Percentiles rank a stretch among this genome's conserved stretches.
These are phyloP conservation scores for Ogataea pini DNA, from an alignment of 805 yeast genomes.

Conservation along the genomic window DNA sequence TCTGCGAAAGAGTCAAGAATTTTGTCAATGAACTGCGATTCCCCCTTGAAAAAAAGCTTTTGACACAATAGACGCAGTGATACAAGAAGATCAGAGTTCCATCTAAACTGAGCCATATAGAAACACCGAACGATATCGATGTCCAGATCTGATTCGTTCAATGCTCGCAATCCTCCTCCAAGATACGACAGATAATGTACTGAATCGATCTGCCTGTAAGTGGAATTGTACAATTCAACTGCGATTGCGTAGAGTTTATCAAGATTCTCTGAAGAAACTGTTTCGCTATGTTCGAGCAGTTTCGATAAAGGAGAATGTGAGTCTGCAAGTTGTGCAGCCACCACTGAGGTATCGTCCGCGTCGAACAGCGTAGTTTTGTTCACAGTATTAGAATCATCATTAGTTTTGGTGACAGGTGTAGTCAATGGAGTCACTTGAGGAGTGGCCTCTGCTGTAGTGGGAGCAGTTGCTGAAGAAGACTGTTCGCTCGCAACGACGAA, in stretches of 20 bases:
- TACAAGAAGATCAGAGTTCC: conserved; percentile 51
- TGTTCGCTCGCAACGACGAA: neutral
- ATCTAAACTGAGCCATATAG: conserved; percentile 48
- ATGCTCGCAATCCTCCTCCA: conserved; percentile 27
- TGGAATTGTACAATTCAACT: conserved; percentile 33
- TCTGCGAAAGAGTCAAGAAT: conserved; percentile 67
- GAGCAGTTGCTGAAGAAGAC: neutral
- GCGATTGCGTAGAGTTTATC: conserved; percentile 29
- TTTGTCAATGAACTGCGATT: conserved; percentile 78
- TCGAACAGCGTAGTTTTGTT: neutral
- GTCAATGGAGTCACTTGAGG: neutral
- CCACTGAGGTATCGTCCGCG: neutral
- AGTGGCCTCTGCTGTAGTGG: neutral
- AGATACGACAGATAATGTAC: conserved; percentile 29
- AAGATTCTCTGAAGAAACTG: conserved; percentile 10
- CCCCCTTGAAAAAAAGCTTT: conserved; percentile 74
- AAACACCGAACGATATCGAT: conserved; percentile 40
- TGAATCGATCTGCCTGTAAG: conserved; percentile 26
- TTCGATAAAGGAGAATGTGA: conserved; percentile 5
- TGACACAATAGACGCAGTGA: conserved; percentile 64
- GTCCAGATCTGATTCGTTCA: conserved; percentile 34
- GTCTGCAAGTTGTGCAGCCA: conserved; percentile 3
- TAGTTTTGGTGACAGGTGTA: neutral
- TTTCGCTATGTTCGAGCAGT: conserved; percentile 4
- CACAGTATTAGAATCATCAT: too few relatives aligned